These are phyloP conservation scores for Colletotrichum abscissum DNA, from an alignment of 2,329 filamentous ascomycete species.

Conservation along the genomic window DNA sequence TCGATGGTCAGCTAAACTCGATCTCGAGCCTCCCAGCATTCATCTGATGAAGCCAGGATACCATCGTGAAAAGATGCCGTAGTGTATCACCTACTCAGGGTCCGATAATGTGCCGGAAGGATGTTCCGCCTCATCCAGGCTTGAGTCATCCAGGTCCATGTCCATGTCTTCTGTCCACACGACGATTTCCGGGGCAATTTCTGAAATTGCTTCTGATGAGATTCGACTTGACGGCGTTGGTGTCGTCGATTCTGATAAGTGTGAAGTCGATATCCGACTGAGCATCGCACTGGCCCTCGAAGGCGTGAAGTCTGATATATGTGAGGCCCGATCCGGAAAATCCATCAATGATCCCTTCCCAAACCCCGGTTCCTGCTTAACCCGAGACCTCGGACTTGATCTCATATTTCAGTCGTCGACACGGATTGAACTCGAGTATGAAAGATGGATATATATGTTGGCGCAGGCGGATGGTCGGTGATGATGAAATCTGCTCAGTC, in stretches of 20 bases:
- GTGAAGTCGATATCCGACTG: conserved; percentile 43
- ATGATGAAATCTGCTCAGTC: conserved; percentile 32
- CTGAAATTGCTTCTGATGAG: conserved; percentile 46
- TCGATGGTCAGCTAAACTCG: background rate
- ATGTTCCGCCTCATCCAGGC: conserved; percentile 32
- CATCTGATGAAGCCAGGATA: background rate
- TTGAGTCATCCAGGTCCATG: conserved; percentile 46
- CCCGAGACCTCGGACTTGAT: conserved; percentile 33
- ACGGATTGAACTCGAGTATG: conserved; percentile 21
- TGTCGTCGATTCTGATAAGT: conserved; percentile 39
- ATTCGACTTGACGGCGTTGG: conserved; percentile 41
- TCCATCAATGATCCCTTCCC: conserved; percentile 39
- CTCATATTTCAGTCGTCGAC: conserved; percentile 34
- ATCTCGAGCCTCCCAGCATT: background rate
- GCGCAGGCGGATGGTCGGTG: conserved; percentile 19
- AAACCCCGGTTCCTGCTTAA: conserved; percentile 38
- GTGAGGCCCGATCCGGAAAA: conserved; percentile 40
- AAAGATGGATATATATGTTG: conserved; percentile 24
- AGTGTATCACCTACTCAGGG: conserved; percentile 28
- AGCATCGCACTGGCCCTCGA: conserved; percentile 39
- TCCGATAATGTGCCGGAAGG: conserved; percentile 20
- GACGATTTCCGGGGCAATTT: conserved; percentile 55
- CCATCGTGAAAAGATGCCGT: background rate
- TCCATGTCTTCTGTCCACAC: conserved; percentile 58
- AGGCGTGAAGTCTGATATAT: conserved; percentile 38